phyloP scores from a whole-genome alignment of 495 filamentous ascomycete species.

The Penicillium argentinense region DNA sequence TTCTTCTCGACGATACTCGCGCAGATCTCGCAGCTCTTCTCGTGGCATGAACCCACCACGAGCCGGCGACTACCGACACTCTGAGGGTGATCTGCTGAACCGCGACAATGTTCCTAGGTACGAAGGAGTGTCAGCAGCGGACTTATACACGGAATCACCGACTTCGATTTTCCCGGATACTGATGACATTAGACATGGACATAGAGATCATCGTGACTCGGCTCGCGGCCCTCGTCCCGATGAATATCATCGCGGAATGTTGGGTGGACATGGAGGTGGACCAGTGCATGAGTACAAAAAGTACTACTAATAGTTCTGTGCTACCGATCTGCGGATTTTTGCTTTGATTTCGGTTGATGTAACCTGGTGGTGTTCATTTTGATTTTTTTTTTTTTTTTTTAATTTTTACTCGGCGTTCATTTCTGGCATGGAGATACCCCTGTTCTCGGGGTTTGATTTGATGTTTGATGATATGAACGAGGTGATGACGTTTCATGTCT shows the following conservation, averaged over 20 bases:
- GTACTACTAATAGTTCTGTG: slow-evolving; percentile 32
- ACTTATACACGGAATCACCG: slow-evolving; percentile 30
- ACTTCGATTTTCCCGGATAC: slow-evolving; percentile 24
- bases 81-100: slow-evolving; percentile 39
- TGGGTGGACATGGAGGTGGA: slow-evolving; percentile 35
- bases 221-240: slow-evolving; percentile 34
- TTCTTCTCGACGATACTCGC: slow-evolving; percentile 14
- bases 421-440: slow-evolving; percentile 26
- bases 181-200: slow-evolving; percentile 32
- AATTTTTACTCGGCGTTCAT: slow-evolving; percentile 20
- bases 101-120: slow-evolving; percentile 24
- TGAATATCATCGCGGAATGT: slow-evolving; percentile 41
- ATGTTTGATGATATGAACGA: slow-evolving; percentile 10
- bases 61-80: slow-evolving; percentile 38
- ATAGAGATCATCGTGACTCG: slow-evolving; percentile 21
- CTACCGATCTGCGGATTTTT: neutral
- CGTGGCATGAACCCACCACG: slow-evolving; percentile 22
- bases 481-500: slow-evolving; percentile 22
- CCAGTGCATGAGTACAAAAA: slow-evolving; percentile 35
- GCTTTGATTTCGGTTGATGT: neutral
- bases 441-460: slow-evolving; percentile 18
- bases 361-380: neutral
- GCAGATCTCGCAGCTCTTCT: slow-evolving; percentile 37
- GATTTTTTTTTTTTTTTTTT: slow-evolving; percentile 7
- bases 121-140: slow-evolving; percentile 21